Conservation (phyloP, 805 yeast genomes). For the Teunomyces atbi region DNA sequence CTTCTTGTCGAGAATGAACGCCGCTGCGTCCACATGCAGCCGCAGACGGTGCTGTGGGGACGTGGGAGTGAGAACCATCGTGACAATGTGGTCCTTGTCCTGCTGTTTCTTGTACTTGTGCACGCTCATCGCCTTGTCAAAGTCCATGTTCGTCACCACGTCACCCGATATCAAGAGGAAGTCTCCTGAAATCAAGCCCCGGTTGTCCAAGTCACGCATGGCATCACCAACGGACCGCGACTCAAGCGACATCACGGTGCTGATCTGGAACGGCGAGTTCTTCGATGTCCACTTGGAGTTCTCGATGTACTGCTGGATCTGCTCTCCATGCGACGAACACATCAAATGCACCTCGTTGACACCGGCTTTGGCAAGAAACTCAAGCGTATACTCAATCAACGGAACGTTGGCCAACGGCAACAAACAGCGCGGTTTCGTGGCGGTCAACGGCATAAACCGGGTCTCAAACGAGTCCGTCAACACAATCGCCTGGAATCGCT, state of each 20-base stretch:
- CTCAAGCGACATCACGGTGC: conserved; percentile 79
- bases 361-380: conserved; percentile 86
- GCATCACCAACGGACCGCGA: conserved; percentile 95
- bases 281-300: conserved; percentile 64
- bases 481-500: conserved; percentile 88
- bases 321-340: conserved; percentile 89
- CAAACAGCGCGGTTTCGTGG: conserved; percentile 83
- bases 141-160: conserved; percentile 88
- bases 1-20: conserved; percentile 74
- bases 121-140: conserved; percentile 65
- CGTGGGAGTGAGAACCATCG: conserved; percentile 89
- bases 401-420: conserved; percentile 93
- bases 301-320: conserved; percentile 78
- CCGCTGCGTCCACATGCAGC: conserved; percentile 76
- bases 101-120: conserved; percentile 68
- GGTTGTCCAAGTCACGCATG: conserved; percentile 89
- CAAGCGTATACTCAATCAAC: conserved; percentile 88
- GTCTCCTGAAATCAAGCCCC: conserved; percentile 88
- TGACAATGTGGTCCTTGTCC: conserved; percentile 90
- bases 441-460: conserved; percentile 88
- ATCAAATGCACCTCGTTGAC: conserved; percentile 87
- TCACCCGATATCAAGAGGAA: conserved; percentile 91
- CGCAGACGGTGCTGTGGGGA: conserved; percentile 83
- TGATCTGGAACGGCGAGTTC: conserved; percentile 77
- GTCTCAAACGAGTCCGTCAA: conserved; percentile 92